Base-by-base conservation (phyloP, 1,284 basidiomycete species). In the Chiua sp. region DNA sequence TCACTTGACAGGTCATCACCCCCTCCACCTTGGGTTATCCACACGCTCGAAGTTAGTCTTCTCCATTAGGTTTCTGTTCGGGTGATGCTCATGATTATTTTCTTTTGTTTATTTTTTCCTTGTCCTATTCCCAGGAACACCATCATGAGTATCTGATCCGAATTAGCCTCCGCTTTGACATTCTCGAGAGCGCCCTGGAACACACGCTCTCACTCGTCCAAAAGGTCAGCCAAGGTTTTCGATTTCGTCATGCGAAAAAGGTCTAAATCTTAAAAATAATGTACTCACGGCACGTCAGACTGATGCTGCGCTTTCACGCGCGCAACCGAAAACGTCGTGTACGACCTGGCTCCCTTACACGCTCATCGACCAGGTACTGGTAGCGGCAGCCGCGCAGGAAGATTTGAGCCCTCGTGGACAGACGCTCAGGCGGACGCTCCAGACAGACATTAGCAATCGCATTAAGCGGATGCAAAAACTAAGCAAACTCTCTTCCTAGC, bases 301-400 rank as follows among this genome's bases (percentile, higher is more conserved):
- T 32, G 86, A 90, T 62, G 72, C 82, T 59, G 80, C 82, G 32
- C 78, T 90, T 46, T 81, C 83, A 53, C 82, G 82, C 60, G 78
- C 85, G 55, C 78, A 81, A 16, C 78, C 79, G n/a, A 85, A 80
- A 69, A 81, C 83, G 56, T 82, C 89, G 3, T 82, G 81, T 42
- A 74, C 82, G 46, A 89, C 90, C 1, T 93, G 91, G 86, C 78
- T 94, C 32, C 93, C 95, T 6, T 97, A 96, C 72, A 87, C 87
- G 60, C 82, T 97, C 56, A 84, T 97, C 65, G 95, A 97, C 75
- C 89, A 96, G 71, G 88, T 98, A 20, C 77, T 97, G 20, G 82
- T 83, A 22, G 87, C 90, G 16, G 86, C 88, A 2, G 80, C 82
- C 51, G 79, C 84, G 30, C 81, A 85, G 65, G 79, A 82, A 48